phyloP scores from a whole-genome alignment of 768 basidiomycete species.

The Phlebiopsis flavidoalba region DNA sequence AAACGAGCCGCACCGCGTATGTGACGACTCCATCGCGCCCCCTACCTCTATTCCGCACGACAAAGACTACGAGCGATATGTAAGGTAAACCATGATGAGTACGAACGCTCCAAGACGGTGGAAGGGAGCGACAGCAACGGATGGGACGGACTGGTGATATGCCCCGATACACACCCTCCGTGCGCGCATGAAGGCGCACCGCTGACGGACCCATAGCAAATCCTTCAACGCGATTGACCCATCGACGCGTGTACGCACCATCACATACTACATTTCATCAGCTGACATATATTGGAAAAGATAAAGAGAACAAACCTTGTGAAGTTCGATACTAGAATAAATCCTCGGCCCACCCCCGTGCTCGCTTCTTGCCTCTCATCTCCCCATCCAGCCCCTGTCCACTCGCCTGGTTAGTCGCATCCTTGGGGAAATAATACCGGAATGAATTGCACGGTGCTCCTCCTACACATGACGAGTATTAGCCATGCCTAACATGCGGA shows the following conservation, averaged over 20 bases:
- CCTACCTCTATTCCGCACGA: not conserved
- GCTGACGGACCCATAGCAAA: not conserved
- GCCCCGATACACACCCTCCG: not conserved
- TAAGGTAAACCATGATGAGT: slow-evolving; percentile 2
- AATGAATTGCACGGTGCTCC: slow-evolving; percentile 64
- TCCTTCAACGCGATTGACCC: not conserved
- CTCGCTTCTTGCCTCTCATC: slow-evolving; percentile 75
- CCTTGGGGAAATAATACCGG: slow-evolving; percentile 57
- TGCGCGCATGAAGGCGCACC: not conserved
- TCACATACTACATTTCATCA: not conserved
- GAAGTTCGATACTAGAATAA: slow-evolving; percentile 28
- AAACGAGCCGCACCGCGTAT: slow-evolving; percentile 8
- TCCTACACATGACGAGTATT: slow-evolving; percentile 42
- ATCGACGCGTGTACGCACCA: not conserved
- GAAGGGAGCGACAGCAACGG: slow-evolving; percentile 3
- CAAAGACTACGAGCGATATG: not conserved
- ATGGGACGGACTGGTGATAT: slow-evolving; percentile 17
- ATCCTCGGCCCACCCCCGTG: slow-evolving; percentile 84
- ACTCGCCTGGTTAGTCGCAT: slow-evolving; percentile 28
- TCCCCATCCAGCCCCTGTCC: slow-evolving; percentile 43
- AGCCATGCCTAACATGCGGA: not conserved
- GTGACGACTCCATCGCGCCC: not conserved
- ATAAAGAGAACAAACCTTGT: not conserved
- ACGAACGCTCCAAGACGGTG: not conserved
- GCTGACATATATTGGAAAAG: not conserved